Evolutionary conservation across 2,329 filamentous ascomycete genomes (phyloP).

Genomic region (Cytospora chrysosperma): DNA sequence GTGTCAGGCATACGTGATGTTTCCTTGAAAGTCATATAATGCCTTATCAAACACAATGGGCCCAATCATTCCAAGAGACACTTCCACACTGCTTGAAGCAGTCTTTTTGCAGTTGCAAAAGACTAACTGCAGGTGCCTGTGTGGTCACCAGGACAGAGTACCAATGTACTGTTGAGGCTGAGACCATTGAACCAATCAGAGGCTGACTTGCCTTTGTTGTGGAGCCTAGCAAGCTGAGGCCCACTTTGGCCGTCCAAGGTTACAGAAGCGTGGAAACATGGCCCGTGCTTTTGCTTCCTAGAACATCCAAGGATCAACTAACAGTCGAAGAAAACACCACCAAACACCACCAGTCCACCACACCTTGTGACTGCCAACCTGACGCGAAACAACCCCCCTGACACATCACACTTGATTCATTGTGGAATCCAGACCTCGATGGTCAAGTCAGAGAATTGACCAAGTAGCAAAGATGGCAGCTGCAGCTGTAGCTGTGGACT

Average conservation of each 20-base stretch:
- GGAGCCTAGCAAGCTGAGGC: not conserved
- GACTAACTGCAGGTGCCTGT: too few relatives aligned
- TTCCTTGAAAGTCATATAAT: too few relatives aligned
- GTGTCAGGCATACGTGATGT: not conserved
- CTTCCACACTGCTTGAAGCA: too few relatives aligned
- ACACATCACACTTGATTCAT: not conserved
- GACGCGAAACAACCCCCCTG: not conserved
- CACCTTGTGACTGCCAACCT: not conserved
- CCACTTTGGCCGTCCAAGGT: not conserved
- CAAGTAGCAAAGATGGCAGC: constrained; percentile 52
- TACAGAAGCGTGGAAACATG: not conserved
- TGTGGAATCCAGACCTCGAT: constrained; percentile 6
- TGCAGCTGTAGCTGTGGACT: constrained; percentile 56
- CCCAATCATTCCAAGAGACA: too few relatives aligned
- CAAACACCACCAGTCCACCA: not conserved
- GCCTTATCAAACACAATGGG: too few relatives aligned
- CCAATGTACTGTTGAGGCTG: not conserved
- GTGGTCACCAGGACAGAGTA: too few relatives aligned
- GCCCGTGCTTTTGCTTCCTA: constrained; percentile 17
- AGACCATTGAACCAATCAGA: not conserved
- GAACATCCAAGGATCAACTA: constrained; percentile 18
- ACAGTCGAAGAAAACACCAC: not conserved
- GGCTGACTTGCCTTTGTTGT: not conserved
- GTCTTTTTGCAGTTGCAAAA: too few relatives aligned
- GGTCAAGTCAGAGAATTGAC: constrained; percentile 18